Base-by-base conservation (phyloP, 139 green algal genomes). In the Helicosporidium sp. region DNA sequence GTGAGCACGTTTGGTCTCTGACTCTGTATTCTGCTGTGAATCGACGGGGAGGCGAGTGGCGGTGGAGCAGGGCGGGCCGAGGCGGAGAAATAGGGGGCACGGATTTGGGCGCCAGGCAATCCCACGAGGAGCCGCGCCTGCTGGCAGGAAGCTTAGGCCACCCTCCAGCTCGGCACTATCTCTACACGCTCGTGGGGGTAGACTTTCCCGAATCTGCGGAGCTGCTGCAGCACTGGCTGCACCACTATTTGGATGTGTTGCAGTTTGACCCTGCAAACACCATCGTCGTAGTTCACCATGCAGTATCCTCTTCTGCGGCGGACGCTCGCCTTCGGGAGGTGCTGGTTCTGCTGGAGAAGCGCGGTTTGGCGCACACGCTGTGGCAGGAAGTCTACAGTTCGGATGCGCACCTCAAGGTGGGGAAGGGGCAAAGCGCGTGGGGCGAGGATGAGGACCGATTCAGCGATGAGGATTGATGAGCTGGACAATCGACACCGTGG, bases 221-320 rank as follows among this genome's bases (percentile, higher is more conserved):
- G n/a, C 46, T 51, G 46, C 46, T 51, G 18, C 46, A 19, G n/a
- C 46, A 51, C 46, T 51, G 46, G 46, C 46, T 51, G 28, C 28
- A 10, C 7, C 46, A 51, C 18, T 51, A 51, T 15, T 6, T 42
- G 18, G 6, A n/a, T n/a, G 23, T n/a, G 15, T 20, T 51, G 28
- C n/a, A 20, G 6, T 51, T 51, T 33, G 7, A 12, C 16, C 12
- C 3, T 4, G 29, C 41, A n/a, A 18, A 28, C 3, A 29, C 42
- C n/a, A 6, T 51, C 5, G 6, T 51, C 18, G 46, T 51, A 18
- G 46, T 51, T 17, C 20, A 51, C 31, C 28, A 39, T 6, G 26
- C 27, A 28, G 26, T 29, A 5, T 20, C 25, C 28, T 10, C 29
- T 17, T 15, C 46, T 20, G 46, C 27, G n/a, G 29, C 46, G 26